Conservation (phyloP, 495 filamentous ascomycete species). For the Hyaloscypha bicolor region DNA sequence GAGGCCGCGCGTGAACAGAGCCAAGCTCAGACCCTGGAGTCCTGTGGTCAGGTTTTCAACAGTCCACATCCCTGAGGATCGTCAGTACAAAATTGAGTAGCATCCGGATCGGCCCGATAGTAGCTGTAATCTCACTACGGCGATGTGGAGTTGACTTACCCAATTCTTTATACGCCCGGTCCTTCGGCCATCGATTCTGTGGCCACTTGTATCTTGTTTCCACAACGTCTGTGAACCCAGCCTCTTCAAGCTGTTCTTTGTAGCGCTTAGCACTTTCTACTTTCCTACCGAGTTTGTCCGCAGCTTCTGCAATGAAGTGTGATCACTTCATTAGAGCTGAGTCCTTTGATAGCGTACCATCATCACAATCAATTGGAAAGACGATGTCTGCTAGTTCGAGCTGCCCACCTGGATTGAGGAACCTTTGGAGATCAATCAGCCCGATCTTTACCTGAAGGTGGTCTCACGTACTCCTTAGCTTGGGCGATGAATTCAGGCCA, state of each 20-base stretch:
- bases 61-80: conserved; percentile 30
- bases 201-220: conserved; percentile 52
- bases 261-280: conserved; percentile 18
- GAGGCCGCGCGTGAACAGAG: conserved; percentile 53
- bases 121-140: too few species aligned
- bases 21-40: conserved; percentile 41
- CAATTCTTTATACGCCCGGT: conserved; percentile 40
- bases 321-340: neutral
- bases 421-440: conserved; percentile 57
- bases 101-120: too few species aligned
- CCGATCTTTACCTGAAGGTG: neutral
- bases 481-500: conserved; percentile 3
- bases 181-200: conserved; percentile 50
- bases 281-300: conserved; percentile 21
- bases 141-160: neutral
- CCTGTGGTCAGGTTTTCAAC: neutral
- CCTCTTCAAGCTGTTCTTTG: conserved; percentile 17
- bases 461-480: neutral
- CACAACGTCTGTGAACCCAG: conserved; percentile 50
- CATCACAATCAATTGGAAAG: too few species aligned
- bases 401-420: conserved; percentile 43
- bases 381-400: conserved; percentile 26
- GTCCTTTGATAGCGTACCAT: too few species aligned
- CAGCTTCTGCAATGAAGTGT: too few species aligned
- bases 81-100: too few species aligned